phyloP scores from a whole-genome alignment of 2,329 filamentous ascomycete species.

The Botrytis sinoallii region DNA sequence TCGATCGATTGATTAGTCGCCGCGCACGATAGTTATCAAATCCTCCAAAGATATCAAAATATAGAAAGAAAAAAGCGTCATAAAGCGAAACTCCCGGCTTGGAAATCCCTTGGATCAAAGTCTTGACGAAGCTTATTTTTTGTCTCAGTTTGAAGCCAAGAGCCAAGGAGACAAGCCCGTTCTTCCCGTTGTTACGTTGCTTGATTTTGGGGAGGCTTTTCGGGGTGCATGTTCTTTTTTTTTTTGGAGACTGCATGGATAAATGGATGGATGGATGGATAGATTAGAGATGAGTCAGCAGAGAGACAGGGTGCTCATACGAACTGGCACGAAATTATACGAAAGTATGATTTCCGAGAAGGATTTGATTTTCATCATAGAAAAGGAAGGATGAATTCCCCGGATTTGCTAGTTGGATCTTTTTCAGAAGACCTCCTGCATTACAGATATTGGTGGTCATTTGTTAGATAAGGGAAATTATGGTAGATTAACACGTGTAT shows the following conservation, averaged over 20 bases:
- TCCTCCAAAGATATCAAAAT: background rate
- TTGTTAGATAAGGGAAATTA: background rate
- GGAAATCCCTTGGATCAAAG: background rate
- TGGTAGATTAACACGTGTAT: background rate
- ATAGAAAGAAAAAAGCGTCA: background rate
- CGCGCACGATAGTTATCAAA: too few relatives aligned
- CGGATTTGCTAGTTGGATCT: too few relatives aligned
- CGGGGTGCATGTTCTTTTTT: background rate
- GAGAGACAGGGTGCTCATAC: background rate
- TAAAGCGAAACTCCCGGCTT: background rate
- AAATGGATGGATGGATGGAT: background rate
- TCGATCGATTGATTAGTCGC: background rate
- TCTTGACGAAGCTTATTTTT: background rate
- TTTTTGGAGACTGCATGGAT: background rate
- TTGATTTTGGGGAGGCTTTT: background rate
- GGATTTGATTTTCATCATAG: background rate
- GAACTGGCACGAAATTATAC: background rate
- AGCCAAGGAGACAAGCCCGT: slow-evolving; percentile 8
- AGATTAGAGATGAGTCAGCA: background rate
- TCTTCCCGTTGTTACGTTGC: background rate
- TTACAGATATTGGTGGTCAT: background rate
- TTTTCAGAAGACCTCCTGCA: background rate
- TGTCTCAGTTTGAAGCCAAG: background rate
- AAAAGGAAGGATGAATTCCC: background rate
- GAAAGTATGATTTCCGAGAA: background rate